A percentile compares a stretch with the other conserved stretches of the same genome.
These are phyloP conservation scores for Epichloe elymi DNA, from an alignment of 2,329 filamentous ascomycete species.

Conservation along the genomic window DNA sequence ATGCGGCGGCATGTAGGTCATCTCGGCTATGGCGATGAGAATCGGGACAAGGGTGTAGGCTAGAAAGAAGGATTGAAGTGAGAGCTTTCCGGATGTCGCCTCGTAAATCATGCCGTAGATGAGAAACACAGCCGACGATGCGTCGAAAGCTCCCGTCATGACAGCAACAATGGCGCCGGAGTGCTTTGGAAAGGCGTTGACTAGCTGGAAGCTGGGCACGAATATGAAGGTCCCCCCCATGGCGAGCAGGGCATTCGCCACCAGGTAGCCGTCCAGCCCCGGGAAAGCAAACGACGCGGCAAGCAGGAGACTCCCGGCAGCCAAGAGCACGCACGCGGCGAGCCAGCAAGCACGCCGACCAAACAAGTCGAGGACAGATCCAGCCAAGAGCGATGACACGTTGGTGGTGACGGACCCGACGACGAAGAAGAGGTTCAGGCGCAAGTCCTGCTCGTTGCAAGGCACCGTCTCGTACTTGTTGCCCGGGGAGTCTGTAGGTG, in stretches of 20 bases:
- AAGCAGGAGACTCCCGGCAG: slow-evolving; percentile 58
- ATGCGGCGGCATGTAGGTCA: neutral
- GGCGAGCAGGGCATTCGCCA: slow-evolving; percentile 63
- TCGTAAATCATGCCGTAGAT: slow-evolving; percentile 61
- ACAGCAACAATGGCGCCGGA: slow-evolving; percentile 70
- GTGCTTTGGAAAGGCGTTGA: slow-evolving; percentile 66
- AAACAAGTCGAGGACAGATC: slow-evolving; percentile 70
- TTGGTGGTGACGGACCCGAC: slow-evolving; percentile 80
- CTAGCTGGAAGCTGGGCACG: slow-evolving; percentile 72
- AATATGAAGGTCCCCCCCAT: slow-evolving; percentile 68
- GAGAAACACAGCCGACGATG: slow-evolving; percentile 66
- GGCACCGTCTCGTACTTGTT: slow-evolving; percentile 17
- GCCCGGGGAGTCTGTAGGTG: slow-evolving; percentile 9
- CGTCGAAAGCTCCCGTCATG: slow-evolving; percentile 72
- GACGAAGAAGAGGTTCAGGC: slow-evolving; percentile 85
- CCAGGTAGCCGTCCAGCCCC: slow-evolving; percentile 60
- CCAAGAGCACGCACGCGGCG: slow-evolving; percentile 56
- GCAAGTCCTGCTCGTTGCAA: slow-evolving; percentile 31
- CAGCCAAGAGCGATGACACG: slow-evolving; percentile 72
- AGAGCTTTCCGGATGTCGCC: slow-evolving; percentile 25
- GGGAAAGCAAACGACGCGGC: slow-evolving; percentile 32
- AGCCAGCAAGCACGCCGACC: slow-evolving; percentile 64
- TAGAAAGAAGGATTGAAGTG: neutral
- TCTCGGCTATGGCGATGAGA: neutral
- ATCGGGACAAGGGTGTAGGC: neutral